Percentiles rank a stretch among this genome's conserved stretches.
These are phyloP conservation scores for Orychophragmus violaceus DNA, from an alignment of 345 rosid species.

Conservation along the genomic window DNA sequence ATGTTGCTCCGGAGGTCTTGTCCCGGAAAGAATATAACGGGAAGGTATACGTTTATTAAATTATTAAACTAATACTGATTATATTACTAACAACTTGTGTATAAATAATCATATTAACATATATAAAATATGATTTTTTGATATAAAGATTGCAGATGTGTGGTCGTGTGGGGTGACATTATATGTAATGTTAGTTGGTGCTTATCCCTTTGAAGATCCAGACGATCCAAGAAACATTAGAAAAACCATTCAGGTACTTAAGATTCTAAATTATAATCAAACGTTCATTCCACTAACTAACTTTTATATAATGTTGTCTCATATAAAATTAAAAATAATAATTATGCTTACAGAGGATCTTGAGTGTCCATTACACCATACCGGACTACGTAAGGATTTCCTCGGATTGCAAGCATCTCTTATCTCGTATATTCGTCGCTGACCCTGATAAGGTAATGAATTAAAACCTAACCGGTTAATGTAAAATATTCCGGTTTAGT, in stretches of 20 bases:
- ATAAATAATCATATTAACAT: not conserved
- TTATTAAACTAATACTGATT: not conserved
- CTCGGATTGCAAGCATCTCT: conserved; percentile 65
- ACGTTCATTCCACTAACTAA: conserved; percentile 9
- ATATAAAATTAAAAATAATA: not conserved
- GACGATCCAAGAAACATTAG: conserved; percentile 70
- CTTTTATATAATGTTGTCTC: not conserved
- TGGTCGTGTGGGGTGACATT: conserved; percentile 90
- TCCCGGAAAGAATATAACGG: conserved; percentile 75
- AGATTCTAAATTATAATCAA: not conserved
- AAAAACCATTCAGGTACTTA: conserved; percentile 60
- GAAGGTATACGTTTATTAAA: conserved; percentile 41
- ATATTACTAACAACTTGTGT: conserved; percentile 19
- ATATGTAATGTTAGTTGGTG: conserved; percentile 81
- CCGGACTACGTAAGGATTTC: conserved; percentile 85
- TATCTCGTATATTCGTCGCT: conserved; percentile 76
- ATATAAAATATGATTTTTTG: not conserved
- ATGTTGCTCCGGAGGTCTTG: conserved; percentile 83
- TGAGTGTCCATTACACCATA: conserved; percentile 77
- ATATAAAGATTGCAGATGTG: conserved; percentile 64
- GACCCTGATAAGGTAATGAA: conserved; percentile 64
- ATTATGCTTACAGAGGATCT: conserved; percentile 59
- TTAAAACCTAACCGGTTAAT: not conserved
- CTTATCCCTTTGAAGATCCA: conserved; percentile 85
- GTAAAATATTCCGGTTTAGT: not conserved